Percentiles rank a stretch among this genome's conserved stretches.
These are phyloP conservation scores for Rhizoclosmatium sp. DNA, from an alignment of 192 early-diverging fungal genomes.

Conservation along the genomic window DNA sequence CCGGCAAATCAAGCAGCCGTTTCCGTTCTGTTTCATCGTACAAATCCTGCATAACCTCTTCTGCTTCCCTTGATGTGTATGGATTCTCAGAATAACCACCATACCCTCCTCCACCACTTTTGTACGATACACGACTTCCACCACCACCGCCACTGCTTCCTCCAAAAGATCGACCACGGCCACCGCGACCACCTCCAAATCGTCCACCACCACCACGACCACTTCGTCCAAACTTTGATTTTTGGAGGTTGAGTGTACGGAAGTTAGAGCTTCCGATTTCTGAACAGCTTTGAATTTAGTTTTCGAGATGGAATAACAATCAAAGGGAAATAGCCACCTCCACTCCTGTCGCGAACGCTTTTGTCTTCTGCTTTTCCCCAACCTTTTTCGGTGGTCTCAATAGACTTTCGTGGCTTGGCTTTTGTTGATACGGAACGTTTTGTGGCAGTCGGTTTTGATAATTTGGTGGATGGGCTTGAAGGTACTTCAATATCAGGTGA, in stretches of 20 bases:
- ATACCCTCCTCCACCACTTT: not conserved
- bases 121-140: not conserved
- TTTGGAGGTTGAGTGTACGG: slow-evolving; percentile 28
- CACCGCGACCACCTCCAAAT: not conserved
- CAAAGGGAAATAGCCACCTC: not conserved
- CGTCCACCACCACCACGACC: not conserved
- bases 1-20: slow-evolving; percentile 10
- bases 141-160: not conserved
- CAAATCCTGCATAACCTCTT: slow-evolving; percentile 3
- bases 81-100: slow-evolving; percentile 18
- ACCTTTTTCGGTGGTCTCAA: not conserved
- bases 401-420: not conserved
- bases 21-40: slow-evolving; percentile 27
- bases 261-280: slow-evolving; percentile 42
- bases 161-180: not conserved
- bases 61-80: not conserved
- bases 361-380: slow-evolving; percentile 31
- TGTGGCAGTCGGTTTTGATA: not conserved
- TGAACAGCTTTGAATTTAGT: not conserved
- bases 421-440: not conserved
- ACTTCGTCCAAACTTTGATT: slow-evolving; percentile 15
- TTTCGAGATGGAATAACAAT: not conserved
- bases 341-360: not conserved
- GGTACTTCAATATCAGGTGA: not conserved
- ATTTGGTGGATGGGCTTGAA: not conserved